Percentiles rank a stretch among this genome's conserved stretches.
phyloP scores from a whole-genome alignment of 1,139 yeast genomes.

The Kazachstania sp. region DNA sequence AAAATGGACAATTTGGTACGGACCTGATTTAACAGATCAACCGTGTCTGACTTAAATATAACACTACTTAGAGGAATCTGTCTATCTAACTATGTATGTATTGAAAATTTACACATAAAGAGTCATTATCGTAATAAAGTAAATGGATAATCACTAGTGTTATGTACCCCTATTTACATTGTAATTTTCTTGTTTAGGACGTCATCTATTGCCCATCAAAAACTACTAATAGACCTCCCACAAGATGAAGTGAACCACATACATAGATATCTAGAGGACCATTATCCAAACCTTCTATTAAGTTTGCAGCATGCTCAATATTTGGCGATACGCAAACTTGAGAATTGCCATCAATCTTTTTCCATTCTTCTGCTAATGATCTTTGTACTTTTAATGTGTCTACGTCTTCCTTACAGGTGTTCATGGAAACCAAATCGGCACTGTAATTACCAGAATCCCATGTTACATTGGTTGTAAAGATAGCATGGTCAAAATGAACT shows the following conservation, averaged over 20 bases:
- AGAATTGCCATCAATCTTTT: slow-evolving; percentile 39
- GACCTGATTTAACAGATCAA: slow-evolving; percentile 58
- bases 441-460: slow-evolving; percentile 79
- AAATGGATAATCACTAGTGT: no score
- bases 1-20: slow-evolving; percentile 60
- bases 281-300: slow-evolving; percentile 33
- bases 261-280: slow-evolving; percentile 65
- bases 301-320: slow-evolving; percentile 65
- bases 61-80: neutral
- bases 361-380: slow-evolving; percentile 64
- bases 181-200: no score
- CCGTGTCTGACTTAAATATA: slow-evolving; percentile 31
- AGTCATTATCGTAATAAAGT: neutral
- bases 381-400: slow-evolving; percentile 78
- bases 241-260: slow-evolving; percentile 88
- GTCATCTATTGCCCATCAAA: slow-evolving; percentile 38
- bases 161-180: no score
- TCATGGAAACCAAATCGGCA: slow-evolving; percentile 76
- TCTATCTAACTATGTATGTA: neutral
- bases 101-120: neutral
- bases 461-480: slow-evolving; percentile 87
- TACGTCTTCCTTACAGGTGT: slow-evolving; percentile 67
- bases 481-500: slow-evolving; percentile 56
- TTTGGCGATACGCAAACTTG: slow-evolving; percentile 54
- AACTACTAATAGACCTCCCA: slow-evolving; percentile 88